Conservation (phyloP, 768 basidiomycete genomes). For the Chlorophyllum brunneum region DNA sequence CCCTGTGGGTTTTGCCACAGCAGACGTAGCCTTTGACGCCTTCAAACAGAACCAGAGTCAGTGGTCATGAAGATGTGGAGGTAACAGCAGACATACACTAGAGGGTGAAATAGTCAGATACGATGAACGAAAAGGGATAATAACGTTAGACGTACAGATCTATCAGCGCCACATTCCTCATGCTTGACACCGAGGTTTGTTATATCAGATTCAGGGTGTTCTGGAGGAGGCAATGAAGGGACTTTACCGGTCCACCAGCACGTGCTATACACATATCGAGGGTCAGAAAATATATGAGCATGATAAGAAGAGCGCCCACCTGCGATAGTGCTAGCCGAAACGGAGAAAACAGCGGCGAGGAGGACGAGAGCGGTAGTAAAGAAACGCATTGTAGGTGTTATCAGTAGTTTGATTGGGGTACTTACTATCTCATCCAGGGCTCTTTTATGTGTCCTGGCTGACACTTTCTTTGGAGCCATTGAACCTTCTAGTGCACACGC, state of each 20-base stretch:
- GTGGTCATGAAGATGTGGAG: neutral
- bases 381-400: neutral
- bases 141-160: neutral
- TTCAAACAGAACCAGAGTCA: neutral
- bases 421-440: too few relatives aligned
- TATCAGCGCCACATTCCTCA: neutral
- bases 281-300: too few relatives aligned
- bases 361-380: neutral
- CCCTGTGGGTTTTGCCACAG: slow-evolving; percentile 4
- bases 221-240: neutral
- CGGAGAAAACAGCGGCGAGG: neutral
- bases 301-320: neutral
- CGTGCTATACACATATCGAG: neutral
- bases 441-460: neutral
- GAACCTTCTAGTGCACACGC: too few relatives aligned
- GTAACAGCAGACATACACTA: neutral
- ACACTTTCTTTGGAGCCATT: neutral
- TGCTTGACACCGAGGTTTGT: neutral
- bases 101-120: neutral
- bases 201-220: neutral
- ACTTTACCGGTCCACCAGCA: neutral
- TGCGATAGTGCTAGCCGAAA: neutral
- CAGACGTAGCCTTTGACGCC: slow-evolving; percentile 2
- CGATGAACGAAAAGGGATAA: neutral
- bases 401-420: neutral